Conservation (phyloP, 192 early-diverging fungal genomes). For the Coemansia sp. region DNA sequence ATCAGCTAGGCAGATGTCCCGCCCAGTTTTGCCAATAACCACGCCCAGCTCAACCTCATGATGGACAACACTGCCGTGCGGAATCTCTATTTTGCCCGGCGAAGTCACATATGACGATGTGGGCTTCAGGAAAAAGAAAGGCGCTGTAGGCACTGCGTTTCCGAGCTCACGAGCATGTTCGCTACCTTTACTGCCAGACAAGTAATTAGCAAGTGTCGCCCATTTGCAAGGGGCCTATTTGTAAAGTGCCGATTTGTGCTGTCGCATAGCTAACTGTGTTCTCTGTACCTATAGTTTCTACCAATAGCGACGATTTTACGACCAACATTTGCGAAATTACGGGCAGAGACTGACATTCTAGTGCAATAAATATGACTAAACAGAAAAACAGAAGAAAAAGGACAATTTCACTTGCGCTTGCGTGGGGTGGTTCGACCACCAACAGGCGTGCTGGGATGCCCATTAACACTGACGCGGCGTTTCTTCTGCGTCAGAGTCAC, state of each 20-base stretch:
- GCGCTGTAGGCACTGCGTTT: constrained; percentile 83
- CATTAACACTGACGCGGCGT: constrained; percentile 10
- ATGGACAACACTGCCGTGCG: constrained; percentile 74
- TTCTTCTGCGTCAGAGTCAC: constrained; percentile 5
- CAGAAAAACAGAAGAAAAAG: not conserved
- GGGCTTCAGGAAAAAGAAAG: constrained; percentile 95
- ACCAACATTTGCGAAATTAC: constrained; percentile 54
- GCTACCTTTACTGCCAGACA: constrained; percentile 36
- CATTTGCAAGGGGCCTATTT: not conserved
- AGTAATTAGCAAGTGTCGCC: constrained; percentile 1
- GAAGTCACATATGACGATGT: constrained; percentile 72
- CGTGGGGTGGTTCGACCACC: no score
- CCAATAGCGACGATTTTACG: constrained; percentile 95
- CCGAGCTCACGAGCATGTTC: constrained; percentile 94
- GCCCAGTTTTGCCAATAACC: constrained; percentile 78
- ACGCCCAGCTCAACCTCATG: constrained; percentile 95
- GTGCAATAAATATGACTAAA: not conserved
- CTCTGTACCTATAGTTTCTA: constrained; percentile 74
- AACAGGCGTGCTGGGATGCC: not conserved
- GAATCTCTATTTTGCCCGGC: constrained; percentile 77
- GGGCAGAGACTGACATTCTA: constrained; percentile 25
- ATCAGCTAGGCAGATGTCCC: constrained; percentile 65
- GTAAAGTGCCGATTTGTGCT: not conserved
- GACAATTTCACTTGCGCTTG: not conserved
- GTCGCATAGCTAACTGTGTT: not conserved